Conservation (phyloP, 1,284 basidiomycete genomes). For the Thecaphora thlaspeos region DNA sequence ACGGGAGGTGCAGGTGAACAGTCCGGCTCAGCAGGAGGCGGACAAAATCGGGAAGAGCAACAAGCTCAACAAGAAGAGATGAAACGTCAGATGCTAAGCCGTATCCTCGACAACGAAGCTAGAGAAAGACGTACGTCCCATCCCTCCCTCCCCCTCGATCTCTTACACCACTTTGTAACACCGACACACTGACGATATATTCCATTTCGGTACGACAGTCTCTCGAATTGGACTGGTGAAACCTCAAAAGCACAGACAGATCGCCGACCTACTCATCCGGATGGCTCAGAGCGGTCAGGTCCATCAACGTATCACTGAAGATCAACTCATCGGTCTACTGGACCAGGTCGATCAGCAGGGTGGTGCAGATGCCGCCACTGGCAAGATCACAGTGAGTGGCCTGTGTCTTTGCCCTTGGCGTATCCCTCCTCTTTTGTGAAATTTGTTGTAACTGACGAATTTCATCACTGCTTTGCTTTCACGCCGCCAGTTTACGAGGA, state of each 20-base stretch:
- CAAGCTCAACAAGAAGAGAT: slow-evolving; percentile 58
- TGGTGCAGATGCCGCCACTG: slow-evolving; percentile 13
- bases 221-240: slow-evolving; percentile 90
- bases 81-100: slow-evolving; percentile 73
- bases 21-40: no score
- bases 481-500: slow-evolving; percentile 29
- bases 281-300: slow-evolving; percentile 94
- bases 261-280: slow-evolving; percentile 78
- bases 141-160: neutral
- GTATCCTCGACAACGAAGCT: slow-evolving; percentile 80
- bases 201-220: no score
- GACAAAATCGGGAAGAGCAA: slow-evolving; percentile 50
- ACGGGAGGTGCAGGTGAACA: slow-evolving; percentile 48
- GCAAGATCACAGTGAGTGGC: slow-evolving; percentile 55
- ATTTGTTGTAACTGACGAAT: no score
- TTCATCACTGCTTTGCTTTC: neutral
- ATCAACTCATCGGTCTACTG: slow-evolving; percentile 83
- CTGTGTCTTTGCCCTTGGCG: no score
- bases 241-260: slow-evolving; percentile 79
- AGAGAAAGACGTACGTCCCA: slow-evolving; percentile 78
- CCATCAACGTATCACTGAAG: slow-evolving; percentile 78
- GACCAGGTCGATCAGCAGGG: slow-evolving; percentile 73
- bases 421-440: no score
- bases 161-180: slow-evolving; percentile 2
- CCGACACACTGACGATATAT: no score